Evolutionary conservation across 2,329 filamentous ascomycete species (phyloP), one percentile per base, ranked within the genome.

Genomic region (Neurospora sp.): DNA sequence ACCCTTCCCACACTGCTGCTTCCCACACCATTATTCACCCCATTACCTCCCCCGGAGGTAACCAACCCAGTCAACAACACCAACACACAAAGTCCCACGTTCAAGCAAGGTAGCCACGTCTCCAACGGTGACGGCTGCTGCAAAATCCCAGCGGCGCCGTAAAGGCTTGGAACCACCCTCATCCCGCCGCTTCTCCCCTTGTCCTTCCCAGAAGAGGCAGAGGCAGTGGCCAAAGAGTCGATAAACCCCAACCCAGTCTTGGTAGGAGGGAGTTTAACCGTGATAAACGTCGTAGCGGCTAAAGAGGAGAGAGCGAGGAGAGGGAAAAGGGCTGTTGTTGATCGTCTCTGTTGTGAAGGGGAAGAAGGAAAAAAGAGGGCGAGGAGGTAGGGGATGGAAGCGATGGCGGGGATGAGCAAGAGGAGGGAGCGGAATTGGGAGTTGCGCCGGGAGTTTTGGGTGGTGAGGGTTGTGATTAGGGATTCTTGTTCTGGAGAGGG

Each of bases 291-390:
- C 3, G 89, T 91, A 2, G 85, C 85, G 19, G 84, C 80, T 19
- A 93, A 84, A 33, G 87, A 91, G 0, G 87, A 84, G n/a, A 92
- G 81, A 66, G 85, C 83, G 2, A 92, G 82, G 5, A 91, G 73
- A 40, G 85, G 80, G 62, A 86, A 78, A 7, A 87, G 77, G 17
- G 81, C 72, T 11, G 78, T 79, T 13, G 78, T 79, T 6, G 19
- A 28, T 23, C 7, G 28, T 11, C 10, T 73, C 38, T 68, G 74
- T 82, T 15, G 75, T 33, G 76, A 78, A 72, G 75, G 80, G 72
- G 73, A 76, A 66, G 73, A 15, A 40, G 39, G 39, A 10, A 75
- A 70, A 73, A 85, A 76, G 58, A 90, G 78, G 10, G 80, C 79
- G 23, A 84, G 76, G 4, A 89, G 72, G 80, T 89, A 90, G 46